A percentile compares a stretch with the other conserved stretches of the same genome.
Conservation (phyloP, 192 early-diverging fungal genomes). For the Coemansia reversa region DNA sequence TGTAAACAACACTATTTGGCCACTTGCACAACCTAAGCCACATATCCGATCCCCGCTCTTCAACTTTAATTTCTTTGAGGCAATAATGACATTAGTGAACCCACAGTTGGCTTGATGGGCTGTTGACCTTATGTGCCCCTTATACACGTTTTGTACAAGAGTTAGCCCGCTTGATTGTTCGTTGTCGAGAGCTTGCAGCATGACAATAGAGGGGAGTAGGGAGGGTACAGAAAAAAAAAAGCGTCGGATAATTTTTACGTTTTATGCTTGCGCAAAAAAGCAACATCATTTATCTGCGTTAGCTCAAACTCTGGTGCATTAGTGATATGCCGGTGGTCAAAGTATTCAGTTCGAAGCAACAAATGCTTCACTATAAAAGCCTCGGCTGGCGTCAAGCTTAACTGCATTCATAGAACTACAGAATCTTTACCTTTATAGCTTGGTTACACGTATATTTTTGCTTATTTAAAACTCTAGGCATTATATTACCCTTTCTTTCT, state of each 20-base stretch:
- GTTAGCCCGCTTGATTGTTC: neutral
- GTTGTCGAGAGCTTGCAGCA: neutral
- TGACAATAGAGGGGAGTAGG: neutral
- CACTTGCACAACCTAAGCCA: neutral
- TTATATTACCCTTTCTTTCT: neutral
- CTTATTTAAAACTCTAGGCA: neutral
- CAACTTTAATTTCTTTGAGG: neutral
- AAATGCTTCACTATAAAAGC: neutral
- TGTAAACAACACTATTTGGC: neutral
- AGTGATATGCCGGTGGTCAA: neutral
- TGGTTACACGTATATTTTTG: neutral
- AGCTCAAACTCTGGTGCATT: conserved; percentile 1
- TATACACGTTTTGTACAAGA: neutral
- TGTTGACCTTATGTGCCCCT: neutral
- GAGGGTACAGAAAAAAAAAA: neutral
- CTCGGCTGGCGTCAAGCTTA: too few species aligned
- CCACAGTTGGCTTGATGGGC: neutral
- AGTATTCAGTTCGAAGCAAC: neutral
- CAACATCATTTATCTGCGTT: neutral
- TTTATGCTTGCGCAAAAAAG: neutral
- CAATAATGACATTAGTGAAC: neutral
- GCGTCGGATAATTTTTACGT: neutral
- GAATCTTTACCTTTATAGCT: neutral
- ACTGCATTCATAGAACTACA: neutral
- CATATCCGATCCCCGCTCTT: neutral